Evolutionary conservation across 345 rosid genomes (phyloP).

Genomic region (Tarenaya hassleriana): DNA sequence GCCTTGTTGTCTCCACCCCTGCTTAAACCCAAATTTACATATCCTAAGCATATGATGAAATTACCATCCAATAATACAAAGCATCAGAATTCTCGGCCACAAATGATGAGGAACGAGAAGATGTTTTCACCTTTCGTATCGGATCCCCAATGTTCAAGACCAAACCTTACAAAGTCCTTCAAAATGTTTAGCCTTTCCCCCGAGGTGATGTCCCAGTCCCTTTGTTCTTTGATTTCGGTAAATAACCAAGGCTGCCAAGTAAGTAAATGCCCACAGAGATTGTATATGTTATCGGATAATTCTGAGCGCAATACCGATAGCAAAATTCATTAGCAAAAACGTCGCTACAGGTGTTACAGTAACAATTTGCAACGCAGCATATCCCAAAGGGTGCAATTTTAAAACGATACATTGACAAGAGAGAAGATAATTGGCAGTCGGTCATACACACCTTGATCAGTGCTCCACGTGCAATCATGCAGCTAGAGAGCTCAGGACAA

Average conservation of each 20-base stretch:
- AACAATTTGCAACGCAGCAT: no score
- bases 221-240: slow-evolving; percentile 93
- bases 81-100: no score
- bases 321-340: no score
- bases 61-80: no score
- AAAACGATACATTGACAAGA: slow-evolving; percentile 1
- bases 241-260: slow-evolving; percentile 90
- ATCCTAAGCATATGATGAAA: no score
- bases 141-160: slow-evolving; percentile 97
- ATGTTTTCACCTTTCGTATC: slow-evolving; percentile 60
- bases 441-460: slow-evolving; percentile 53
- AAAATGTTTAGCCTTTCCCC: slow-evolving; percentile 73
- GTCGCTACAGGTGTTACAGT: no score
- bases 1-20: slow-evolving; percentile 94
- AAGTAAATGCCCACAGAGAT: slow-evolving; percentile 14
- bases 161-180: slow-evolving; percentile 71
- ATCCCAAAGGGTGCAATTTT: no score
- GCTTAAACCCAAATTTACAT: no score
- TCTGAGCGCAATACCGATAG: no score
- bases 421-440: background rate
- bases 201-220: slow-evolving; percentile 92
- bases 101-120: no score
- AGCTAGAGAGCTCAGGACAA: slow-evolving; percentile 69
- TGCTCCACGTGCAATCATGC: slow-evolving; percentile 97
- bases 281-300: no score